Conservation (phyloP, 495 filamentous ascomycete genomes). For the Aspergillus saccharolyticus region DNA sequence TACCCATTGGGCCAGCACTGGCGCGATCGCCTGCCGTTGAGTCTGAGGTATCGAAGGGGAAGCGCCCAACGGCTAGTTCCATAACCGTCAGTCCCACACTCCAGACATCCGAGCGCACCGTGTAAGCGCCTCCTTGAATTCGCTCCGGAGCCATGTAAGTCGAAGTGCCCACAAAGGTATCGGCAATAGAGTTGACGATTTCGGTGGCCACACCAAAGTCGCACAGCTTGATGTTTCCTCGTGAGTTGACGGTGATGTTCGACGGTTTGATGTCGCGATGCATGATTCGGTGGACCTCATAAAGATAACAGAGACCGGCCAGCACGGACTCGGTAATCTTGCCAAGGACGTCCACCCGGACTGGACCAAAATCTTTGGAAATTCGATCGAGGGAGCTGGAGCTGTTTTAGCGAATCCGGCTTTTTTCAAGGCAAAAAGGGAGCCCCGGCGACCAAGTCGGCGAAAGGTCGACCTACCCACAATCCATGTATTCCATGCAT, state of each 20-base stretch:
- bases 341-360: slow-evolving; percentile 97
- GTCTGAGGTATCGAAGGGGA: slow-evolving; percentile 82
- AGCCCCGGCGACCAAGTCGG: background rate
- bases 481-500: slow-evolving; percentile 99
- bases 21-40: slow-evolving; percentile 66
- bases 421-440: background rate
- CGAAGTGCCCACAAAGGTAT: slow-evolving; percentile 96
- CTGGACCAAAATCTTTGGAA: slow-evolving; percentile 87
- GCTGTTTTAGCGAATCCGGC: slow-evolving; percentile 2
- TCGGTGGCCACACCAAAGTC: slow-evolving; percentile 97
- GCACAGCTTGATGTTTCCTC: slow-evolving; percentile 92
- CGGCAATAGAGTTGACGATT: slow-evolving; percentile 91
- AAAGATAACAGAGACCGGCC: slow-evolving; percentile 89
- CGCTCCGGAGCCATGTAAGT: slow-evolving; percentile 99
- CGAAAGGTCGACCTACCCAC: slow-evolving; percentile 63
- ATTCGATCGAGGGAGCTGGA: slow-evolving; percentile 87
- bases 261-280: slow-evolving; percentile 98
- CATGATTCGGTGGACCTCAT: slow-evolving; percentile 92
- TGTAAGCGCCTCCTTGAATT: slow-evolving; percentile 94
- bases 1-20: slow-evolving; percentile 77
- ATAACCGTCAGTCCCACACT: slow-evolving; percentile 94
- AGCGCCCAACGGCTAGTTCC: slow-evolving; percentile 94
- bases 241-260: slow-evolving; percentile 91
- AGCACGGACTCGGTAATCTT: slow-evolving; percentile 98
- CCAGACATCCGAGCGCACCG: slow-evolving; percentile 98